phyloP scores from a whole-genome alignment of 2,329 filamentous ascomycete species.

The Curvularia eragrostidis region DNA sequence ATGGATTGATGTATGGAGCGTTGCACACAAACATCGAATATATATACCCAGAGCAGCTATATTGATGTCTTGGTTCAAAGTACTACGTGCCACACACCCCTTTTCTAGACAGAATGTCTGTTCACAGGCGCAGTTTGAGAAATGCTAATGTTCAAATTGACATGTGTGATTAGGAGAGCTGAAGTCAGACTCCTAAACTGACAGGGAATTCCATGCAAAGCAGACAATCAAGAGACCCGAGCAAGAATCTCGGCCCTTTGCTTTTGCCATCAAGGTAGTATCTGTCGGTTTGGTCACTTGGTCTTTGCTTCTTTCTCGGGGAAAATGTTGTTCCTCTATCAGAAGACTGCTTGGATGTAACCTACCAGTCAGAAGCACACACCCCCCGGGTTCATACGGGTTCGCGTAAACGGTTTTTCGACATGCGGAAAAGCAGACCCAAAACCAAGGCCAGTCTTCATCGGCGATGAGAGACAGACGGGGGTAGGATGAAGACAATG shows the following conservation, averaged over 20 bases:
- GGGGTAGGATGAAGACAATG: neutral
- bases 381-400: neutral
- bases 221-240: neutral
- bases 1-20: no score
- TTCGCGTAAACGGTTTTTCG: neutral
- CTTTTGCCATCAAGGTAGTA: neutral
- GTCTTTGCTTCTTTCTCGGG: neutral
- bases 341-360: neutral
- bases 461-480: neutral
- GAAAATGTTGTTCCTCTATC: neutral
- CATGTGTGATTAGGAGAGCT: neutral
- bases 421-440: neutral
- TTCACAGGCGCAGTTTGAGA: no score
- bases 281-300: neutral
- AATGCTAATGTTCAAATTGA: neutral
- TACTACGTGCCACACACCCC: no score
- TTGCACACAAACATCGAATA: no score
- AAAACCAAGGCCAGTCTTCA: neutral
- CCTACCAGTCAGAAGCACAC: neutral
- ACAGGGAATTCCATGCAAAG: neutral
- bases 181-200: neutral
- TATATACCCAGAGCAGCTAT: no score
- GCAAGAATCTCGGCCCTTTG: neutral
- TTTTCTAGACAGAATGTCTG: no score
- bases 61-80: no score